A percentile compares a stretch with the other conserved stretches of the same genome.
Evolutionary conservation across 257 asterid species (phyloP).

Genomic region (Forsythia viridissima): DNA sequence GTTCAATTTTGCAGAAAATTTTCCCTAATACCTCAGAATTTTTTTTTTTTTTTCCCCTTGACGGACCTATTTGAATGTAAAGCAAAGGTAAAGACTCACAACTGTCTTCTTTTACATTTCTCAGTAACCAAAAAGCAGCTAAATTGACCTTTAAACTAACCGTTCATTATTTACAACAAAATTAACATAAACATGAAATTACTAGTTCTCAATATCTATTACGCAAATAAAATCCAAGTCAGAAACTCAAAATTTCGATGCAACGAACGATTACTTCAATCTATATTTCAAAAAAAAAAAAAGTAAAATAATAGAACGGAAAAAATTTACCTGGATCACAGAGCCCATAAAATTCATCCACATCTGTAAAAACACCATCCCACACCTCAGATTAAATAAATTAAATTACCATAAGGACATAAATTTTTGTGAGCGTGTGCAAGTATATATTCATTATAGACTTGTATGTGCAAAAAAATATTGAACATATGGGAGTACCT

Average conservation of each 20-base stretch:
- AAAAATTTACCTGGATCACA: constrained; percentile 91
- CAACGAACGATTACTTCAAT: not conserved
- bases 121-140: not conserved
- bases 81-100: not conserved
- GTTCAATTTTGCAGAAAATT: not conserved
- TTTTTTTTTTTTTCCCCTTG: not conserved
- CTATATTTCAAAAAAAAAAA: constrained; percentile 15
- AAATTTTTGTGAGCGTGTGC: not conserved
- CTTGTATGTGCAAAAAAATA: not conserved
- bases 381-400: not conserved
- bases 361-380: constrained; percentile 53
- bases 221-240: not conserved
- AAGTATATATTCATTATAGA: not conserved
- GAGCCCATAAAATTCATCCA: constrained; percentile 82
- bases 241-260: constrained; percentile 5
- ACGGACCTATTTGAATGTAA: not conserved
- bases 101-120: not conserved
- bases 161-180: not conserved
- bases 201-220: not conserved
- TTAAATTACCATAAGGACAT: not conserved
- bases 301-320: constrained; percentile 20
- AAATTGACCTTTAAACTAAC: not conserved
- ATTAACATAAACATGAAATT: not conserved
- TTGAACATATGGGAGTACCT: constrained; percentile 37
- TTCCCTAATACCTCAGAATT: not conserved